These are phyloP conservation scores for Cordyceps tenuipes DNA, from an alignment of 2,329 filamentous ascomycete species.

Conservation along the genomic window DNA sequence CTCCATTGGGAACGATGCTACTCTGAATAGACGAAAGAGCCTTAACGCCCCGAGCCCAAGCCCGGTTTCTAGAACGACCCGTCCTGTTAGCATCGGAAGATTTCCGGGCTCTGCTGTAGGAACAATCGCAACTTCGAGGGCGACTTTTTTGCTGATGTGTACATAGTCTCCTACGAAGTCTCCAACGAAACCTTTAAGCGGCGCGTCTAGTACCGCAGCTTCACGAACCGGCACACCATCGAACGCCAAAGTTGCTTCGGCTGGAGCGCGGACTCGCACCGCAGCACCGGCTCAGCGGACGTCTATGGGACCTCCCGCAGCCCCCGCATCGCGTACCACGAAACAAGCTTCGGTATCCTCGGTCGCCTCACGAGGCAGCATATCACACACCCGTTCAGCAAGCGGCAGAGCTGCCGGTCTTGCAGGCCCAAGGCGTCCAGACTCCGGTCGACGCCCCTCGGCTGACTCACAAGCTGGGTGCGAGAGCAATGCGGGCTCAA, in stretches of 20 bases:
- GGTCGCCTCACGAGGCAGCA: slow-evolving; percentile 25
- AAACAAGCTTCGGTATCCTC: slow-evolving; percentile 39
- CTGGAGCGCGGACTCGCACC: slow-evolving; percentile 44
- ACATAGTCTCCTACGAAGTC: slow-evolving; percentile 67
- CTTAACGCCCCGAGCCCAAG: slow-evolving; percentile 66
- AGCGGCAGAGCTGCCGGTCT: slow-evolving; percentile 32
- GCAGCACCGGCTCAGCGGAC: slow-evolving; percentile 46
- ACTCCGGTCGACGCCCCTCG: slow-evolving; percentile 35
- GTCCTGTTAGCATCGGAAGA: slow-evolving; percentile 48
- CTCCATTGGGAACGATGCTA: slow-evolving; percentile 42
- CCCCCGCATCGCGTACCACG: slow-evolving; percentile 34
- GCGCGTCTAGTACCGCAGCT: slow-evolving; percentile 47
- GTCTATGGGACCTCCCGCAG: slow-evolving; percentile 60
- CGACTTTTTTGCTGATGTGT: slow-evolving; percentile 3
- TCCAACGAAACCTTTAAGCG: slow-evolving; percentile 63
- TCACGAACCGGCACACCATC: slow-evolving; percentile 60
- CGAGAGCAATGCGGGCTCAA: slow-evolving; percentile 28
- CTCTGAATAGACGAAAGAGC: slow-evolving; percentile 55
- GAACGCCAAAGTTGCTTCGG: slow-evolving; percentile 38
- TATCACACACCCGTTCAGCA: slow-evolving; percentile 27
- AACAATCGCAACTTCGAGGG: neutral
- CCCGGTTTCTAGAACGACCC: slow-evolving; percentile 49
- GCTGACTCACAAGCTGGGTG: slow-evolving; percentile 37
- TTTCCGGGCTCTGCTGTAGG: slow-evolving; percentile 24
- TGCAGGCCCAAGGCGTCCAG: slow-evolving; percentile 31